phyloP scores from a whole-genome alignment of 257 asterid species.

The Coffea canephora region DNA sequence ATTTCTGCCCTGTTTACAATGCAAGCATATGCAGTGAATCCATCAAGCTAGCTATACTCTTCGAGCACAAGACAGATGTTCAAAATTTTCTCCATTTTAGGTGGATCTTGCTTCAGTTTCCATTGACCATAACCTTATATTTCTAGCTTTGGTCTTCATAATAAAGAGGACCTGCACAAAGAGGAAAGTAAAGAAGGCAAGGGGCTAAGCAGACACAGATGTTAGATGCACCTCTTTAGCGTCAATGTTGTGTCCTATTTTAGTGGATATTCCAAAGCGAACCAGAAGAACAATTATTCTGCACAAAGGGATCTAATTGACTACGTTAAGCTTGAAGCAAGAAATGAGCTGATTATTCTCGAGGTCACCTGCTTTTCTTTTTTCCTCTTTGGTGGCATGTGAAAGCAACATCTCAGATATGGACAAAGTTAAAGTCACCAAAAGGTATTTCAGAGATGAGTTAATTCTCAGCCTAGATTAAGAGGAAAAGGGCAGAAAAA shows the following conservation, averaged over 20 bases:
- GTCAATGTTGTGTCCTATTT: not conserved
- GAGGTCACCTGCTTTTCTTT: not conserved
- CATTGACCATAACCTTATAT: not conserved
- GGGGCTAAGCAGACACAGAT: not conserved
- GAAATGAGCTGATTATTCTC: not conserved
- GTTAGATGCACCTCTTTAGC: not conserved
- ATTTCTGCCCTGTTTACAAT: constrained; percentile 1
- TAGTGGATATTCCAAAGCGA: not conserved
- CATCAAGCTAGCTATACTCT: not conserved
- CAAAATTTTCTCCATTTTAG: not conserved
- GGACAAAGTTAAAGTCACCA: not conserved
- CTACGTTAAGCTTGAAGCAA: not conserved
- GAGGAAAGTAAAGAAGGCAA: not conserved
- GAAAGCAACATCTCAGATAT: not conserved
- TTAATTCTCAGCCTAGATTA: not conserved
- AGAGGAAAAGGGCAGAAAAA: not conserved
- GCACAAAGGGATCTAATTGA: constrained; percentile 2
- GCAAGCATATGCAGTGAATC: not conserved
- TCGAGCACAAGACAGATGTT: not conserved
- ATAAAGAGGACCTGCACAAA: too few relatives aligned
- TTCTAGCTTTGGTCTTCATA: too few relatives aligned
- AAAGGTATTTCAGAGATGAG: too few relatives aligned
- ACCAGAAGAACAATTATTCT: not conserved
- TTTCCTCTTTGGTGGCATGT: not conserved
- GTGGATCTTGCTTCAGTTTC: not conserved